Evolutionary conservation across 2,329 filamentous ascomycete genomes (phyloP).

Genomic region (Ploettnerulaceae sp.): DNA sequence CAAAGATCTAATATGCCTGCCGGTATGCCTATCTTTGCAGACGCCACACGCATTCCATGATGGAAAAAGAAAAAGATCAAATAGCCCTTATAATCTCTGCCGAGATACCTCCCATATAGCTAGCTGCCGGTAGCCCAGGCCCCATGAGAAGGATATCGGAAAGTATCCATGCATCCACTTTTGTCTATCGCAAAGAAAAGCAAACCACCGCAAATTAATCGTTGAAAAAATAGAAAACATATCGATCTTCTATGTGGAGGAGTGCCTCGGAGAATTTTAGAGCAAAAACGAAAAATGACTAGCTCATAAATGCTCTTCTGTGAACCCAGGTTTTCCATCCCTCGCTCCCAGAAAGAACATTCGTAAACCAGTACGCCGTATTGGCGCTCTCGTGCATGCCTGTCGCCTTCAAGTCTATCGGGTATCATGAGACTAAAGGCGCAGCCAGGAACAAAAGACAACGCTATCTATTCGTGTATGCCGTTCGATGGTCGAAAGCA

Average conservation of each 20-base stretch:
- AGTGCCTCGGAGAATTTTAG: conserved; percentile 14
- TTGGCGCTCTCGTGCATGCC: conserved; percentile 32
- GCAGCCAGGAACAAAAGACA: conserved; percentile 35
- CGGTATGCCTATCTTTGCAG: conserved; percentile 6
- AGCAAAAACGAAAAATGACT: conserved; percentile 25
- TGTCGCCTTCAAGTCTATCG: conserved; percentile 33
- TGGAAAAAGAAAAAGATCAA: conserved; percentile 25
- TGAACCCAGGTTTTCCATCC: conserved; percentile 25
- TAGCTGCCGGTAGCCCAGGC: background rate
- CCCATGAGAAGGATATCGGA: conserved; percentile 21
- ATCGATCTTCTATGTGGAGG: conserved; percentile 29
- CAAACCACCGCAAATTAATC: conserved; percentile 9
- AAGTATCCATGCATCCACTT: conserved; percentile 26
- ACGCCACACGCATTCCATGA: conserved; percentile 24
- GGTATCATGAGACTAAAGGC: conserved; percentile 32
- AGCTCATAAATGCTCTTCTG: conserved; percentile 34
- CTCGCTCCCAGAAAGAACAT: conserved; percentile 30
- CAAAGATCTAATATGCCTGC: too few relatives aligned
- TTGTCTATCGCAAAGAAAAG: conserved; percentile 29
- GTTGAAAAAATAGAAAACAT: conserved; percentile 17
- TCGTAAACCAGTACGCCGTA: conserved; percentile 31
- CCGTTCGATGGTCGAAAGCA: conserved; percentile 32
- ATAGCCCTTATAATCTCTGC: conserved; percentile 11
- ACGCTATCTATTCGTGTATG: conserved; percentile 38
- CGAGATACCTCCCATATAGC: conserved; percentile 14